Evolutionary conservation across 2,329 filamentous ascomycete genomes (phyloP).

Genomic region (Aspergillus intermedius): DNA sequence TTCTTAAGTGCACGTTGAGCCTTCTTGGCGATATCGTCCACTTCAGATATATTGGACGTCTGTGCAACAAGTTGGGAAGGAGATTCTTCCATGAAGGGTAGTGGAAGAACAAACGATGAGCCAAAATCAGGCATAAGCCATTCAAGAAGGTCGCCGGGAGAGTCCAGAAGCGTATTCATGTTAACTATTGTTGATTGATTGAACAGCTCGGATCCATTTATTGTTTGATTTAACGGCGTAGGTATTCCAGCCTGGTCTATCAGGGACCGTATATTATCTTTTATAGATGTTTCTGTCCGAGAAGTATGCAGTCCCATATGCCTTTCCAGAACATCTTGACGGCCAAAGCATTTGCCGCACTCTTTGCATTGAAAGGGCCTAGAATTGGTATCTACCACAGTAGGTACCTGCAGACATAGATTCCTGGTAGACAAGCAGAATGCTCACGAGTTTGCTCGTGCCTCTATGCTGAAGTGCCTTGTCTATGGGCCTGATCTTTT

Average conservation of each 20-base stretch:
- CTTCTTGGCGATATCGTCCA: neutral
- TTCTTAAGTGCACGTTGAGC: neutral
- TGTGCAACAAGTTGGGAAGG: neutral
- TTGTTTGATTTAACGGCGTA: neutral
- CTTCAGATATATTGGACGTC: neutral
- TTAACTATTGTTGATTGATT: neutral
- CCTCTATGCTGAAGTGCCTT: constrained; percentile 1
- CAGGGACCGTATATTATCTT: neutral
- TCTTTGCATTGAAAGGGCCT: constrained; percentile 14
- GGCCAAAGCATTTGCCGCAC: constrained; percentile 15
- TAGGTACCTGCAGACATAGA: neutral
- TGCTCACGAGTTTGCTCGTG: constrained; percentile 10
- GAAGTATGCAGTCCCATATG: constrained; percentile 13
- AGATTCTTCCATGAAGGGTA: constrained; percentile 6
- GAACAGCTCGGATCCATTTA: neutral
- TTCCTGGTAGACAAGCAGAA: neutral
- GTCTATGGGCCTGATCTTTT: no score
- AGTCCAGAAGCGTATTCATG: neutral
- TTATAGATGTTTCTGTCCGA: neutral
- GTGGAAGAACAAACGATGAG: constrained; percentile 2
- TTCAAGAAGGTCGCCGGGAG: constrained; percentile 6
- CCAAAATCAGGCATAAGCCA: constrained; percentile 12
- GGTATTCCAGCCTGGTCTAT: neutral
- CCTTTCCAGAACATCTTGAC: constrained; percentile 16
- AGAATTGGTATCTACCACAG: constrained; percentile 10